These are phyloP conservation scores for Xylaria intraflava DNA, from an alignment of 495 filamentous ascomycete genomes.

Conservation along the genomic window DNA sequence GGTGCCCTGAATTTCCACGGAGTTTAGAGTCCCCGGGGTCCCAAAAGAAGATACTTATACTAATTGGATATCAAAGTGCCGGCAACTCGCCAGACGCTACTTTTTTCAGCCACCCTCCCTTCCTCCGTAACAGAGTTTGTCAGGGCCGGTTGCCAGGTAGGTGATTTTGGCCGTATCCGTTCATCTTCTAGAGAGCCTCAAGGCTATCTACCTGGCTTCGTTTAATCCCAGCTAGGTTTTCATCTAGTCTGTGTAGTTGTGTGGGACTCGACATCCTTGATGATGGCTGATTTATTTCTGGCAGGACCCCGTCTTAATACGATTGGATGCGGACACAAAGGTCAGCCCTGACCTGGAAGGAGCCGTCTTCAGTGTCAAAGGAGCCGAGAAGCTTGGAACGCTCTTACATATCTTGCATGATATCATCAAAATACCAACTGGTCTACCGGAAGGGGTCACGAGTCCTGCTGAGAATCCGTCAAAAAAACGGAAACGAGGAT, in stretches of 20 bases:
- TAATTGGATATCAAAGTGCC: slow-evolving; percentile 44
- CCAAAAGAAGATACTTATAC: background rate
- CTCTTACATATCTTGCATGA: slow-evolving; percentile 83
- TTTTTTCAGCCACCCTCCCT: slow-evolving; percentile 93
- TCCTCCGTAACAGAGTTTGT: slow-evolving; percentile 94
- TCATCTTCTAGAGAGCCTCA: background rate
- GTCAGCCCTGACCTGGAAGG: slow-evolving; percentile 89
- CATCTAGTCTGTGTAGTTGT: background rate
- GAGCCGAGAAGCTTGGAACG: slow-evolving; percentile 86
- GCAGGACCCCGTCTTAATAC: slow-evolving; percentile 79
- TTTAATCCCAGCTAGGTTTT: background rate
- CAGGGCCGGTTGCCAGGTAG: slow-evolving; percentile 55
- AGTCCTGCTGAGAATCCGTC: slow-evolving; percentile 41
- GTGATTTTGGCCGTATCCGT: background rate
- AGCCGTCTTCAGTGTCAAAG: slow-evolving; percentile 89
- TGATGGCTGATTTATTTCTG: slow-evolving; percentile 28
- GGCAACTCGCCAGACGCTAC: slow-evolving; percentile 72
- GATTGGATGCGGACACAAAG: slow-evolving; percentile 90
- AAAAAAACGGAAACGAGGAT: slow-evolving; percentile 64
- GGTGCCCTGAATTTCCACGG: background rate
- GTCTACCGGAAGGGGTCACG: slow-evolving; percentile 49
- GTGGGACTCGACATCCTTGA: background rate
- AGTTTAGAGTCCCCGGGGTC: background rate
- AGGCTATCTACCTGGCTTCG: background rate
- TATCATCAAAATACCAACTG: slow-evolving; percentile 87